Conservation (phyloP, 768 basidiomycete species). For the Boletellus ananiceps region DNA sequence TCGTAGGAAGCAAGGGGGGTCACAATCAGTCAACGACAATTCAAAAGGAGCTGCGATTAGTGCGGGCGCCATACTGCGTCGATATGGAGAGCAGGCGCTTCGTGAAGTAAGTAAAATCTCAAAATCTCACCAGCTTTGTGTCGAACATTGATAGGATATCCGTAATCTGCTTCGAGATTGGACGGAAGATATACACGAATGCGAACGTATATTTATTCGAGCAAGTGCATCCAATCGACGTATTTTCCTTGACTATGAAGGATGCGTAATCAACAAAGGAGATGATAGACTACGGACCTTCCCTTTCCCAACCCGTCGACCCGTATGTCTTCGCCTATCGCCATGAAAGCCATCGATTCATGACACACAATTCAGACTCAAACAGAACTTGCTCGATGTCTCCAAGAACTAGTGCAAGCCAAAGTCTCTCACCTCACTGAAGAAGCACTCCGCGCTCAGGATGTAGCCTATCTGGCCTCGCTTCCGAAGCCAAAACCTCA, state of each 20-base stretch:
- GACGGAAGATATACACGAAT: slow-evolving; percentile 80
- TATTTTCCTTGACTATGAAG: slow-evolving; percentile 89
- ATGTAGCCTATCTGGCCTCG: slow-evolving; percentile 86
- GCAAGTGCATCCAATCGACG: slow-evolving; percentile 83
- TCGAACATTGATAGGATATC: slow-evolving; percentile 61
- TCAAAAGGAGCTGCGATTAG: slow-evolving; percentile 90
- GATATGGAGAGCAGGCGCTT: slow-evolving; percentile 92
- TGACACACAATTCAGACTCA: slow-evolving; percentile 57
- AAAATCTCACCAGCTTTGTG: neutral
- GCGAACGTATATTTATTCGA: slow-evolving; percentile 89
- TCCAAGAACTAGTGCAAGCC: slow-evolving; percentile 77
- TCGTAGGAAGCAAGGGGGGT: slow-evolving; percentile 95
- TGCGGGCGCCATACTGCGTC: slow-evolving; percentile 87
- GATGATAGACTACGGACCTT: slow-evolving; percentile 85
- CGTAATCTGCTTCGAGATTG: slow-evolving; percentile 78
- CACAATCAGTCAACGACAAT: slow-evolving; percentile 88
- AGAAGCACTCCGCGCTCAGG: slow-evolving; percentile 76
- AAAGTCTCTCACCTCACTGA: slow-evolving; percentile 87
- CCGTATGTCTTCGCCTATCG: slow-evolving; percentile 46
- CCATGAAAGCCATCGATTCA: slow-evolving; percentile 1
- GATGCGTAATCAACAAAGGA: slow-evolving; percentile 67
- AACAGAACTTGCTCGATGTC: slow-evolving; percentile 82
- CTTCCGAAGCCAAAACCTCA: slow-evolving; percentile 73
- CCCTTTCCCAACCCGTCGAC: slow-evolving; percentile 94
- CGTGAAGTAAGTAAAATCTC: slow-evolving; percentile 59